Base-by-base conservation (phyloP, 495 filamentous ascomycete species). In the Pyrenopolyporus hunteri region DNA sequence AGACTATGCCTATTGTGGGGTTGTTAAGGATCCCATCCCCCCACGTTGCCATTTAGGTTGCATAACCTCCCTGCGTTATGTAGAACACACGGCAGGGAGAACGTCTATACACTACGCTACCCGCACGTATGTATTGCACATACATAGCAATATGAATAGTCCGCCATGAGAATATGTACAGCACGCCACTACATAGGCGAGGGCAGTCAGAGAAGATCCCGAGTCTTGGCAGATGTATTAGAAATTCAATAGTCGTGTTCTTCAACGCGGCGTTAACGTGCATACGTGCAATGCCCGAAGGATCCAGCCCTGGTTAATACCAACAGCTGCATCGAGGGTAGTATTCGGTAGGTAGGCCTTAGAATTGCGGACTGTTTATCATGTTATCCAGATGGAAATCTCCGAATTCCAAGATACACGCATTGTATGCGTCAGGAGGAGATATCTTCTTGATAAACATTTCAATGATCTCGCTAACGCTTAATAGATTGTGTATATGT, bases 401-500 rank as follows among this genome's bases (percentile, higher is more conserved):
- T n/a, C 26, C 14, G 23, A 1, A 37, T 22, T 9, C 28, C 26
- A 48, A 42, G 47, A 29, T 29, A 39, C 17, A 32, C 47, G 16
- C 32, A 48, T 28, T 10, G 23, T 37, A 25, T 16, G n/a, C 3
- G 20, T 23, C 46, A 29, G 6, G 2, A 50, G 14, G 47, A n/a
- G n/a, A n/a, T n/a, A n/a, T n/a, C 46, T 33, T 50, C 6, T 17
- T 5, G 40, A 48, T 20, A 26, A 47, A 48, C 23, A 28, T 47
- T 58, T 3, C 5, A 57, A 47, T 49, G n/a, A 36, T 26, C 39
- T 64, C 19, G 32, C 53, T 48, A 58, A 6, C 29, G 52, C 51
- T 57, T 51, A 25, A 13, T 57, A 63, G 36, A 53, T 57, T 16
- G 39, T 54, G 40, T 59, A 59, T 53, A 31, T 57, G 44, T 40